These are phyloP conservation scores for Sugiyamaella sp. DNA, from an alignment of 1,139 yeast species.

Conservation along the genomic window DNA sequence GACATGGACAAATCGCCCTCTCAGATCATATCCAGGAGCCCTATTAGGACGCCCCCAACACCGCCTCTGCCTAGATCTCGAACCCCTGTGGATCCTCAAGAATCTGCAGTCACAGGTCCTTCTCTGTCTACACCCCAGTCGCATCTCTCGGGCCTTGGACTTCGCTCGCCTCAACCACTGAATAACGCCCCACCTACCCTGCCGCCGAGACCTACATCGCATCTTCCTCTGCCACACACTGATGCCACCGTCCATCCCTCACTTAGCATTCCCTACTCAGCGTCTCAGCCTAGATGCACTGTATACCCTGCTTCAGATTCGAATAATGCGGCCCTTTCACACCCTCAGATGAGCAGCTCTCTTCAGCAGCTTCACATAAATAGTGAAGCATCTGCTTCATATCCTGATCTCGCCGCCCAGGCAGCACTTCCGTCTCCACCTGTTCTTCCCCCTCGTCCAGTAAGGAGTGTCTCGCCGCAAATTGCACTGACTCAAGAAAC, in stretches of 20 bases:
- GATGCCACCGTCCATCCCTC: background rate
- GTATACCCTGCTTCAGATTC: background rate
- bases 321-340: background rate
- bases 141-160: background rate
- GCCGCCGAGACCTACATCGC: slow-evolving; percentile 7
- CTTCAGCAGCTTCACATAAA: slow-evolving; percentile 1
- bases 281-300: background rate
- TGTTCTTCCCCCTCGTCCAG: slow-evolving; percentile 22
- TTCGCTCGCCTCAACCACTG: slow-evolving; percentile 4
- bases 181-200: slow-evolving; percentile 6
- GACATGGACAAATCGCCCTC: slow-evolving; percentile 12
- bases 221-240: background rate
- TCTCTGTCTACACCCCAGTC: slow-evolving; percentile 2
- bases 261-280: background rate
- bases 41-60: slow-evolving; percentile 4
- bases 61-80: slow-evolving; percentile 21
- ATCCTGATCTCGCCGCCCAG: slow-evolving; percentile 7
- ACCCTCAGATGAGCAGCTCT: background rate
- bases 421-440: slow-evolving; percentile 8
- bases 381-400: slow-evolving; percentile 4
- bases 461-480: slow-evolving; percentile 18
- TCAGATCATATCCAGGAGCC: slow-evolving; percentile 1
- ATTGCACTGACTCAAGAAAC: background rate
- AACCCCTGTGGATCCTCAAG: background rate
- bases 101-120: slow-evolving; percentile 1